Evolutionary conservation across 2,329 filamentous ascomycete genomes (phyloP), one percentile per base, ranked within the genome.

Genomic region (Aspergillus pseudonomiae): DNA sequence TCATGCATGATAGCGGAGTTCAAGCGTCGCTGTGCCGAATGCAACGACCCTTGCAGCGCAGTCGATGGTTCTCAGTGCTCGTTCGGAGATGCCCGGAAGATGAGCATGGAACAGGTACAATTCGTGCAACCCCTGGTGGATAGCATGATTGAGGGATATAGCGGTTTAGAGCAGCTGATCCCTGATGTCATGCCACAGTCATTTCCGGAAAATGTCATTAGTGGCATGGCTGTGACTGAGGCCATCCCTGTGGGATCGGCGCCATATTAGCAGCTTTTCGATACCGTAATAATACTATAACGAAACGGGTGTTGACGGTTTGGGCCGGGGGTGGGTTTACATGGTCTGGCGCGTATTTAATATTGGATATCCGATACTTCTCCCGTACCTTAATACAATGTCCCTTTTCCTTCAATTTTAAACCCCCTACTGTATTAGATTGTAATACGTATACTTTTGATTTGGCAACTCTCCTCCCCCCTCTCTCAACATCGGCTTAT

Each of bases 1-100:
- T 73, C 73, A 5, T 75, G 68, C 36, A 71, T 75, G 39, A 67
- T 77, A 36, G 65, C 68, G 43, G 73, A 76, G 57, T 70, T 76
- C 16, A 73, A 75, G 62, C 69, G 72, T 12, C 68, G 74, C 7
- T 75, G 73, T 34, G 68, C 70, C 0, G 71, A 72, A 30, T 63
- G 60, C 28, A 66, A 62, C 19, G 66, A 69, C 21, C 66, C 71
- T 24, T 62, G 67, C 3, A 55, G 32, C 28, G 57, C 60, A 6
- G 54, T 64, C 45, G 61, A 66, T 6, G 57, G 62, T 14, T 72
- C 71, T 4, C 63, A 64, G 53, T 56, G 68, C 66, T n/a, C 64
- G 39, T 57, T 65, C 63, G 14, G 68, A 61, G 26, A 68, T 57
- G 24, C 67, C 7, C 67, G 71, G 24, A 66, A 70, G 14, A 57